phyloP scores from a whole-genome alignment of 441 rosid species.

The Sinapis alba region DNA sequence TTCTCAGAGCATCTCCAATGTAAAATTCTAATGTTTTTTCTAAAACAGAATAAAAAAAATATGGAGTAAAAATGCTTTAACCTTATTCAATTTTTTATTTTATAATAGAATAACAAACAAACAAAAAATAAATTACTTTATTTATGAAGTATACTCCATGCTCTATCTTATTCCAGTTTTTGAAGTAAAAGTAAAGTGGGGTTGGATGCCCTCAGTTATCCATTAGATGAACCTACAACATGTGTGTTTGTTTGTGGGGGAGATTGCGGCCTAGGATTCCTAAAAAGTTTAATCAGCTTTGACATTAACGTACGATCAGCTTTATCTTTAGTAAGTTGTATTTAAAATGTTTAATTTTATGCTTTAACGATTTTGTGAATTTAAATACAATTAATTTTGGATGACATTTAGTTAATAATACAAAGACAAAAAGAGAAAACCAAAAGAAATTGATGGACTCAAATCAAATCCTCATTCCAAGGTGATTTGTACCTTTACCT shows the following conservation, averaged over 20 bases:
- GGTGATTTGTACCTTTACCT: slow-evolving; percentile 22
- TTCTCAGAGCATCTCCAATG: too few relatives aligned
- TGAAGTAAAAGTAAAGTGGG: too few relatives aligned
- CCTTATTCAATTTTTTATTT: too few relatives aligned
- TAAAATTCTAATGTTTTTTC: too few relatives aligned
- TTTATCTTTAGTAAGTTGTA: slow-evolving; percentile 14
- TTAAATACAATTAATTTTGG: not conserved
- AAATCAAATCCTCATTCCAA: slow-evolving; percentile 42
- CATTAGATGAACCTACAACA: not conserved
- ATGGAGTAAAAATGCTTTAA: too few relatives aligned
- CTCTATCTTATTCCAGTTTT: too few relatives aligned
- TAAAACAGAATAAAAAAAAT: too few relatives aligned
- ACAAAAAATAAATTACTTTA: too few relatives aligned
- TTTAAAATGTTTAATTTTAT: not conserved
- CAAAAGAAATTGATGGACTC: slow-evolving; percentile 31
- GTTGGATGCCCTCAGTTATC: too few relatives aligned
- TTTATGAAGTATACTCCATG: too few relatives aligned
- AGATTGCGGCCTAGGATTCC: slow-evolving; percentile 4
- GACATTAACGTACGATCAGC: slow-evolving; percentile 18
- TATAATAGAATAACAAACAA: too few relatives aligned
- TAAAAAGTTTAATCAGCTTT: slow-evolving; percentile 6
- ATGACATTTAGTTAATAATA: not conserved
- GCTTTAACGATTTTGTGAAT: not conserved
- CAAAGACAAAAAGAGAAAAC: slow-evolving; percentile 19
- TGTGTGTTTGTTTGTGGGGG: not conserved